Percentiles rank a stretch among this genome's conserved stretches.
phyloP scores from a whole-genome alignment of 176 grass and related monocot genomes.

The Tillandsia leiboldiana region DNA sequence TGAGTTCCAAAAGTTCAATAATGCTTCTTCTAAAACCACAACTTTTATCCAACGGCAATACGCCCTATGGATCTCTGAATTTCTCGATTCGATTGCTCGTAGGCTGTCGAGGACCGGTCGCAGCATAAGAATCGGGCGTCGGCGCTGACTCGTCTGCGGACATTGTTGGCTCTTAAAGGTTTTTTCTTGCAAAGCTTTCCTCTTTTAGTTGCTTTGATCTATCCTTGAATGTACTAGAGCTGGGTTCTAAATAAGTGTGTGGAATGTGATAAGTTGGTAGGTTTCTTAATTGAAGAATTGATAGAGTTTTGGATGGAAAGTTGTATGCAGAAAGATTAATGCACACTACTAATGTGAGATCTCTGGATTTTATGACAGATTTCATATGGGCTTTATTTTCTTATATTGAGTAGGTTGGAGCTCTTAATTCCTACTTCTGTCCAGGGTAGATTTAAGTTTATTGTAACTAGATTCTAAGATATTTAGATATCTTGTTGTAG shows the following conservation, averaged over 20 bases:
- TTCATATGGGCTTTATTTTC: background rate
- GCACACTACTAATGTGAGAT: too few species aligned
- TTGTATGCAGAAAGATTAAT: background rate
- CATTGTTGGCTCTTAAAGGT: conserved; percentile 83
- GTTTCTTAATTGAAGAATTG: background rate
- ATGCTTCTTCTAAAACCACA: too few species aligned
- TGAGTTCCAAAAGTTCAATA: too few species aligned
- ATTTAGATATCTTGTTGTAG: too few species aligned
- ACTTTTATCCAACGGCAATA: too few species aligned
- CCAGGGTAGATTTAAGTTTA: too few species aligned
- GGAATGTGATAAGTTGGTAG: background rate
- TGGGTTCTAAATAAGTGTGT: background rate
- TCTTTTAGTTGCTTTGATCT: conserved; percentile 6
- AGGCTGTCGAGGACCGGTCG: conserved; percentile 93
- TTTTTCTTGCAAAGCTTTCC: background rate
- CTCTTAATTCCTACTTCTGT: too few species aligned
- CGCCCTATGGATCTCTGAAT: too few species aligned
- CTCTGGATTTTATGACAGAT: background rate
- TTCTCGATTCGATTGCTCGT: background rate
- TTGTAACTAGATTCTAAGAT: too few species aligned
- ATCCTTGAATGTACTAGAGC: background rate
- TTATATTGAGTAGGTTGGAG: too few species aligned
- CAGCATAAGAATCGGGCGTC: conserved; percentile 83
- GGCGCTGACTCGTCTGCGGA: conserved; percentile 63
- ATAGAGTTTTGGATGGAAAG: background rate